Evolutionary conservation across 495 filamentous ascomycete species (phyloP), one percentile per base, ranked within the genome.

Genomic region (Amphirosellinia nigrospora): DNA sequence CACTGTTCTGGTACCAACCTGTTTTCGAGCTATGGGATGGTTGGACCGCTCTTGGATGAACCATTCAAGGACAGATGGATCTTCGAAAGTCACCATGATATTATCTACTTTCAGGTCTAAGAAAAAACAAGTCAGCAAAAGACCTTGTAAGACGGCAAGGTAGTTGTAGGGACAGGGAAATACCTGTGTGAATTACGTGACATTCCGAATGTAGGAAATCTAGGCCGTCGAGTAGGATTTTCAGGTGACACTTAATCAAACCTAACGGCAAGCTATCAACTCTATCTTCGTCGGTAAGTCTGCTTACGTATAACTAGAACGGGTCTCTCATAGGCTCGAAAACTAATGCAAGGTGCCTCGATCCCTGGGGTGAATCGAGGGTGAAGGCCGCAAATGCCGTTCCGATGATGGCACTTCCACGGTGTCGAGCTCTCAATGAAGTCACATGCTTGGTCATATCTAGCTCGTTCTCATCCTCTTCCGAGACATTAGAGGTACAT

Each of bases 71-170:
- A 83, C 77, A 45, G 78, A 72, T 69, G 71, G 74, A 77, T 85
- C 80, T 71, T 85, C 81, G 70, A 84, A 81, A 65, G 72, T 77
- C 41, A 84, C 75, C 72, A 85, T 78, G 68, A 86, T 81, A 60
- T 86, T 86, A 34, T 84, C 79, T 69, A 80, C 73, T 72, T 84
- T 86, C 56, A 86, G 71, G 77, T 84, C 83, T 84, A 75, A 61
- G 55, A 69, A 21, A n/a, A 73, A 69, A 52, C 52, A 66, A 43
- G 61, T 46, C 32, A 61, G 56, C 36, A 3, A 7, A 38, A 61
- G 38, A 36, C 38, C 32, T 21, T 8, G 21, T 61, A 64, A 36
- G 16, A 3, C n/a, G 50, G 56, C 52, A 67, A 45, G 66, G 13
- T 32, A 34, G 48, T 52, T 11, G 19, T 19, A 52, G 21, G 4